phyloP scores from a whole-genome alignment of 2,329 filamentous ascomycete genomes.

The Rhytidhysteron rufulum region DNA sequence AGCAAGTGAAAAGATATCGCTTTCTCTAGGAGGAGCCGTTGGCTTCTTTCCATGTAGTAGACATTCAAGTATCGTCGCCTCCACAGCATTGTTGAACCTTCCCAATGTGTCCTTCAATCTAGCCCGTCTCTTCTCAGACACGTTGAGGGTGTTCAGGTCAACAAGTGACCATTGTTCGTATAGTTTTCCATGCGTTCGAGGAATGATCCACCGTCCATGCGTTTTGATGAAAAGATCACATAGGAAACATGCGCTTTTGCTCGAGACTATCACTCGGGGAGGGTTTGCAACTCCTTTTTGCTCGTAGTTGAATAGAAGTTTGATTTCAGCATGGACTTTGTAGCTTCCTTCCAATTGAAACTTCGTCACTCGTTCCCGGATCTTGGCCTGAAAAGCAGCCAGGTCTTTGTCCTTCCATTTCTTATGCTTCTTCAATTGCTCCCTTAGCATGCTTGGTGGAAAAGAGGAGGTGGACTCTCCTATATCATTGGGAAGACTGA shows the following conservation, averaged over 20 bases:
- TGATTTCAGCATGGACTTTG: slow-evolving; percentile 48
- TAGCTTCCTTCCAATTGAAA: background rate
- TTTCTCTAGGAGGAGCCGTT: slow-evolving; percentile 6
- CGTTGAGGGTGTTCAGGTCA: background rate
- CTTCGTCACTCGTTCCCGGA: background rate
- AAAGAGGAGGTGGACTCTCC: background rate
- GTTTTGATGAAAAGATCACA: slow-evolving; percentile 45
- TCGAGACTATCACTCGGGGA: slow-evolving; percentile 46
- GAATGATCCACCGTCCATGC: slow-evolving; percentile 39
- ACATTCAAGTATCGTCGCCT: slow-evolving; percentile 1
- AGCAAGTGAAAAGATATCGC: slow-evolving; percentile 8
- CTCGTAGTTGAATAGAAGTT: slow-evolving; percentile 46
- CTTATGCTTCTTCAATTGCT: too few species aligned
- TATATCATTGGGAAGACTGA: too few species aligned
- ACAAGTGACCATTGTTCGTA: slow-evolving; percentile 46
- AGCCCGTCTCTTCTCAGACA: background rate
- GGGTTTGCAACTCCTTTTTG: slow-evolving; percentile 15
- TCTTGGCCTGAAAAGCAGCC: background rate
- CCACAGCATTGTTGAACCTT: slow-evolving; percentile 5
- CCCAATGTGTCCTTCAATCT: background rate
- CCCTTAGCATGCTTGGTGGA: background rate
- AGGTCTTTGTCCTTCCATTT: background rate
- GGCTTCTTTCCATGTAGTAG: background rate
- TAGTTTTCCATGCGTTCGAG: slow-evolving; percentile 42
- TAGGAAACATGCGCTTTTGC: slow-evolving; percentile 50